A percentile compares a stretch with the other conserved stretches of the same genome.
Conservation (phyloP, 2,329 filamentous ascomycete genomes). For the Venturia asperata region DNA sequence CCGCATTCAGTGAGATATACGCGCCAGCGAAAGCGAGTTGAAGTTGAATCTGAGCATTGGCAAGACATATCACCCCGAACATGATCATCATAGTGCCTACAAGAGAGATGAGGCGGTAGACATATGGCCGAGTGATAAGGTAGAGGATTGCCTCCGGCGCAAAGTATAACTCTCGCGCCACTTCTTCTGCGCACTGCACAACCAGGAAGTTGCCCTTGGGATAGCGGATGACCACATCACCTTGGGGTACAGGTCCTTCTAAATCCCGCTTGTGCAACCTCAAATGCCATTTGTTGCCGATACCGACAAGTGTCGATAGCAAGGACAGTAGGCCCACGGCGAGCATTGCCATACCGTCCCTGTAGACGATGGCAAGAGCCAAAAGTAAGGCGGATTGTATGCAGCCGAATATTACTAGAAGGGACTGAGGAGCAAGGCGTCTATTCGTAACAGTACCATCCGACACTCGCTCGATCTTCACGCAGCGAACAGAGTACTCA, state of each 20-base stretch:
- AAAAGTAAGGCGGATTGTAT: slow-evolving; percentile 38
- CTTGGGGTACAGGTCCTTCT: slow-evolving; percentile 27
- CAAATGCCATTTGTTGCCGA: slow-evolving; percentile 44
- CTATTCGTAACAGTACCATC: slow-evolving; percentile 36
- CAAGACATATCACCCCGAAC: slow-evolving; percentile 45
- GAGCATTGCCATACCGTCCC: slow-evolving; percentile 45
- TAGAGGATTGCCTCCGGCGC: slow-evolving; percentile 45
- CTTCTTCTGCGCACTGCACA: slow-evolving; percentile 42
- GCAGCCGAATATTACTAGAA: slow-evolving; percentile 41
- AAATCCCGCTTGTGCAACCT: slow-evolving; percentile 34
- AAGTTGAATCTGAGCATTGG: slow-evolving; percentile 41
- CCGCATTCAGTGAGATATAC: slow-evolving; percentile 44
- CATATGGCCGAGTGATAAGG: slow-evolving; percentile 32
- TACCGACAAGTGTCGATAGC: slow-evolving; percentile 43
- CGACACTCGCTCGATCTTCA: slow-evolving; percentile 32
- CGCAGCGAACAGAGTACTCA: slow-evolving; percentile 36
- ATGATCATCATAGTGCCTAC: slow-evolving; percentile 46
- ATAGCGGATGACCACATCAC: slow-evolving; percentile 45
- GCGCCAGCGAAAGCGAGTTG: slow-evolving; percentile 45
- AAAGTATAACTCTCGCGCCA: slow-evolving; percentile 46
- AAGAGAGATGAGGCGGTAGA: slow-evolving; percentile 42
- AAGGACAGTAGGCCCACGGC: slow-evolving; percentile 42
- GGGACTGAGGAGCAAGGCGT: slow-evolving; percentile 39
- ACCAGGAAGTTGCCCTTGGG: slow-evolving; percentile 45
- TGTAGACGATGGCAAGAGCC: slow-evolving; percentile 37